A percentile compares a stretch with the other conserved stretches of the same genome.
Conservation (phyloP, 495 filamentous ascomycete genomes). For the Pyrenula massariospora region DNA sequence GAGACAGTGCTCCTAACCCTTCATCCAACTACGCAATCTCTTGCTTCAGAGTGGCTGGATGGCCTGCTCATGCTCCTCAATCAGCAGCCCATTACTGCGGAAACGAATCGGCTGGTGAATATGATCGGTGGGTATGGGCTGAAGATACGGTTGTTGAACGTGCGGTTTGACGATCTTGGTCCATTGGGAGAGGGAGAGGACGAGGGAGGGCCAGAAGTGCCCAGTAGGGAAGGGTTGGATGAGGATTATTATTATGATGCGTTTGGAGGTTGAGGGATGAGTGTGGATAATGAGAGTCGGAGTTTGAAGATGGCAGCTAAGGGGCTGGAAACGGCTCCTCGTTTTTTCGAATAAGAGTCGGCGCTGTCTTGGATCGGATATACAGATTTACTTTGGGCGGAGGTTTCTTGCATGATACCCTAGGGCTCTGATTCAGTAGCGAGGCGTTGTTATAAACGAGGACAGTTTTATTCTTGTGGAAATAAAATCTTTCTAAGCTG, state of each 20-base stretch:
- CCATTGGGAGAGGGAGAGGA: constrained; percentile 25
- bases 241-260: constrained; percentile 45
- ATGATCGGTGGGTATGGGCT: constrained; percentile 81
- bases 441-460: no score
- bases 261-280: constrained; percentile 30
- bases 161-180: constrained; percentile 64
- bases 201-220: constrained; percentile 20
- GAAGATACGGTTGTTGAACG: constrained; percentile 87
- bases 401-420: no score
- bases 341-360: no score
- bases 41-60: constrained; percentile 94
- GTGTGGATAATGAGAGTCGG: no score
- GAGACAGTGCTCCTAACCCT: constrained; percentile 64
- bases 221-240: constrained; percentile 36
- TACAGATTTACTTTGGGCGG: no score
- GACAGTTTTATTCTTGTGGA: no score
- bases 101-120: constrained; percentile 79
- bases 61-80: constrained; percentile 90
- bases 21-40: constrained; percentile 66
- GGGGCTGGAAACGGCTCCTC: no score
- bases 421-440: no score
- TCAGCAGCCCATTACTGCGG: constrained; percentile 91
- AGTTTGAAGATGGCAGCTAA: no score
- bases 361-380: no score
- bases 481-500: no score